A percentile compares a stretch with the other conserved stretches of the same genome.
These are phyloP conservation scores for Dittrichia graveolens DNA, from an alignment of 129 eudicot species.

Conservation along the genomic window DNA sequence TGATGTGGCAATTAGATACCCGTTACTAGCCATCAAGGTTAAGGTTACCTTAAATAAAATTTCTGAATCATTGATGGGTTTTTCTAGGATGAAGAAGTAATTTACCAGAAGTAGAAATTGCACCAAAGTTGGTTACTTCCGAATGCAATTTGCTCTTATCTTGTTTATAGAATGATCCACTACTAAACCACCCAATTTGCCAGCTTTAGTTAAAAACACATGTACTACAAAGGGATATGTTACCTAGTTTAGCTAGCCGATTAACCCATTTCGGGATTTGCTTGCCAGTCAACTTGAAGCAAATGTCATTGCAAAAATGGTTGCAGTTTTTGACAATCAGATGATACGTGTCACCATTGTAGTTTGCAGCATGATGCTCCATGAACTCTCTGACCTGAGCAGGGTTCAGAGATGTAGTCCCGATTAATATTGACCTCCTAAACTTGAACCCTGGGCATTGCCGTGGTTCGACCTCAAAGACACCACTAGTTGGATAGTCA, in stretches of 20 bases:
- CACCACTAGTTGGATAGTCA: slow-evolving; percentile 66
- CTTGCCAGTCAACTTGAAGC: slow-evolving; percentile 69
- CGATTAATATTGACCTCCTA: slow-evolving; percentile 64
- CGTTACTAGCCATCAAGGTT: too few species aligned
- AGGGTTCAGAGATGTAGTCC: slow-evolving; percentile 55
- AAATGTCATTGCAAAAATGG: slow-evolving; percentile 73
- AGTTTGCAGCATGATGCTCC: slow-evolving; percentile 62
- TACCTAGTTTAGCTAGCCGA: slow-evolving; percentile 76
- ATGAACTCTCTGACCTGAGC: slow-evolving; percentile 60
- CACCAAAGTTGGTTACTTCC: neutral
- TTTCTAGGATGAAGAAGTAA: too few species aligned
- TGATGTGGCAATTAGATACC: too few species aligned
- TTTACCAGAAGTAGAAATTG: neutral
- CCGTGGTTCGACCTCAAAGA: slow-evolving; percentile 76
- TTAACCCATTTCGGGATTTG: slow-evolving; percentile 79
- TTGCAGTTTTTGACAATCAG: slow-evolving; percentile 74
- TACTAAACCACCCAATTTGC: neutral
- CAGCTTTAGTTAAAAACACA: neutral
- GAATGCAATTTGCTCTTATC: too few species aligned
- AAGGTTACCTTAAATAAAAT: too few species aligned
- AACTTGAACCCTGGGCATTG: slow-evolving; percentile 82
- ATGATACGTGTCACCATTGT: slow-evolving; percentile 71
- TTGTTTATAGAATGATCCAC: neutral
- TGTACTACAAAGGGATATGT: too few species aligned
- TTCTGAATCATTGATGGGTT: too few species aligned